Conservation (phyloP, 257 asterid species). For the Cinchona pubescens region DNA sequence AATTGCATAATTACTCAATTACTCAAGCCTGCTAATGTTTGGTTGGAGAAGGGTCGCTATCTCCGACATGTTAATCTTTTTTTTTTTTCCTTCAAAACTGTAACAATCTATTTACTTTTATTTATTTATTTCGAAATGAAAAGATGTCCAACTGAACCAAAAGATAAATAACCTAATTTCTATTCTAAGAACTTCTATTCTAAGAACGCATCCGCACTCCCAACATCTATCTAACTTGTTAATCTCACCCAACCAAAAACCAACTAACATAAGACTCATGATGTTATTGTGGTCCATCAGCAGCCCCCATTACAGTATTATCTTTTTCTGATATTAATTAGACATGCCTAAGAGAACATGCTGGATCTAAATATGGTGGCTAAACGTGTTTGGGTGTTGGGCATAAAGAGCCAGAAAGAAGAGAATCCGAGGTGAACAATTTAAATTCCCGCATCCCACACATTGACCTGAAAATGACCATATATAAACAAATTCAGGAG, state of each 20-base stretch:
- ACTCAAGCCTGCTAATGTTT: neutral
- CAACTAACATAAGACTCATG: neutral
- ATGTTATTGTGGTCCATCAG: neutral
- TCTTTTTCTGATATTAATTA: neutral
- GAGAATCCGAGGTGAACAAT: constrained; percentile 6
- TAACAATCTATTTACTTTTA: too few relatives aligned
- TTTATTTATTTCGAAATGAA: too few relatives aligned
- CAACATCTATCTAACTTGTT: too few relatives aligned
- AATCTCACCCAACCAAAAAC: neutral
- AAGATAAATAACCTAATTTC: too few relatives aligned
- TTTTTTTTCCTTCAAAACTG: too few relatives aligned
- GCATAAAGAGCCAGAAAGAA: neutral
- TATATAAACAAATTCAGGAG: neutral
- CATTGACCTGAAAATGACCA: neutral
- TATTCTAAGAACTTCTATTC: too few relatives aligned
- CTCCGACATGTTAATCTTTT: too few relatives aligned
- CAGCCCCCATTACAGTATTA: neutral
- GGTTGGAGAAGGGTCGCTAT: neutral
- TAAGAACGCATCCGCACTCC: too few relatives aligned
- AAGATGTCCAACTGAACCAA: too few relatives aligned
- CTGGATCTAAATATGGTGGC: neutral
- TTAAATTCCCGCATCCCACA: neutral
- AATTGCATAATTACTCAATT: neutral
- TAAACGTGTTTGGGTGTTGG: neutral
- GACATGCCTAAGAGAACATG: neutral